These are phyloP conservation scores for Thinopyrum elongatum DNA, from an alignment of 176 grass and related monocot genomes.

Conservation along the genomic window DNA sequence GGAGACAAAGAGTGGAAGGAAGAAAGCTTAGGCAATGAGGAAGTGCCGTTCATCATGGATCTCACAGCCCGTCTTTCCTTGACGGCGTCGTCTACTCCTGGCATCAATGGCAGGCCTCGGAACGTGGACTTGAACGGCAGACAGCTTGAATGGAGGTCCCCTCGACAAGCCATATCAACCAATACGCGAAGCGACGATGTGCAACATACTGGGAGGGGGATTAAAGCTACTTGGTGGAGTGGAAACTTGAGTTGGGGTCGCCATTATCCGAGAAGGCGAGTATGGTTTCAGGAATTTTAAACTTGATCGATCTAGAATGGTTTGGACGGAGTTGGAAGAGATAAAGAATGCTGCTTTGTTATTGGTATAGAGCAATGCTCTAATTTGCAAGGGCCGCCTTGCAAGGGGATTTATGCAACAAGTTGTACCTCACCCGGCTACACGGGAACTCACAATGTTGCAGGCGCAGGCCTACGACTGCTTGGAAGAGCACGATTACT, in stretches of 20 bases:
- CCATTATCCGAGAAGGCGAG: neutral
- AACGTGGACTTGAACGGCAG: no score
- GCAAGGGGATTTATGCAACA: neutral
- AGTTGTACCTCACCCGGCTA: neutral
- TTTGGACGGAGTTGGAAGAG: no score
- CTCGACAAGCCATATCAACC: neutral
- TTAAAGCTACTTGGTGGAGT: constrained; percentile 30
- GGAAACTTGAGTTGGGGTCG: constrained; percentile 7
- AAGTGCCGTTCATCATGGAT: neutral
- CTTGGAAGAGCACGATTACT: neutral
- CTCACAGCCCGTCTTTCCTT: no score
- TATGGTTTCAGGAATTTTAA: neutral
- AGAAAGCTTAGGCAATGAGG: neutral
- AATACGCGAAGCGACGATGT: neutral
- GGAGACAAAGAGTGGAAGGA: neutral
- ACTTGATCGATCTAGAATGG: neutral
- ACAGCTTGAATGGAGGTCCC: no score
- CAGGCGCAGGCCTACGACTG: neutral
- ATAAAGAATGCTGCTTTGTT: no score
- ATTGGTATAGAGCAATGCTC: neutral
- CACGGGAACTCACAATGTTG: neutral
- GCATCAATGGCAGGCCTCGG: no score
- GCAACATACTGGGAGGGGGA: neutral
- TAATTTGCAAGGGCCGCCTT: neutral
- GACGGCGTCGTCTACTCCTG: no score